A percentile compares a stretch with the other conserved stretches of the same genome.
Conservation (phyloP, 2,329 filamentous ascomycete genomes). For the Ascomycota sp. region DNA sequence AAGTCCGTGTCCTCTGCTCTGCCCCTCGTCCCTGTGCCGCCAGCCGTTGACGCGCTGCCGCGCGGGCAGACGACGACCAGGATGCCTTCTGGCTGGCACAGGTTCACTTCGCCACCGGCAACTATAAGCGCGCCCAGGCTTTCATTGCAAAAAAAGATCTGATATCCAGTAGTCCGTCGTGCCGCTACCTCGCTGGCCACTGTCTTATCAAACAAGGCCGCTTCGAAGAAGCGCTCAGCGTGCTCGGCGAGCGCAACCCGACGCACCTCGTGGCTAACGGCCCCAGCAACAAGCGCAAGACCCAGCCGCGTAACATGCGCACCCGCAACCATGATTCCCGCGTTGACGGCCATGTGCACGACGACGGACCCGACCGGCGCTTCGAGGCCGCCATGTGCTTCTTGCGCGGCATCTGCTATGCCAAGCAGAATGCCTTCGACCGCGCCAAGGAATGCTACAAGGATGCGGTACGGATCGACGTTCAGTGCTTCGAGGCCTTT, state of each 20-base stretch:
- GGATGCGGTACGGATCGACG: slow-evolving; percentile 86
- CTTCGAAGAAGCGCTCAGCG: slow-evolving; percentile 68
- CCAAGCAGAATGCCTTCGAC: slow-evolving; percentile 93
- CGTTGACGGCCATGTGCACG: slow-evolving; percentile 45
- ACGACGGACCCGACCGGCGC: slow-evolving; percentile 55
- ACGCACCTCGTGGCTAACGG: slow-evolving; percentile 56
- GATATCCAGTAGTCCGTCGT: slow-evolving; percentile 61
- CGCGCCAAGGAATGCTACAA: slow-evolving; percentile 97
- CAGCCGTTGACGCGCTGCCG: slow-evolving; percentile 1
- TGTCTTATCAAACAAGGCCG: slow-evolving; percentile 84
- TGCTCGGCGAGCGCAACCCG: slow-evolving; percentile 88
- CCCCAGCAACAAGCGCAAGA: slow-evolving; percentile 17
- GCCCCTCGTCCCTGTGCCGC: neutral
- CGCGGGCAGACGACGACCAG: slow-evolving; percentile 84
- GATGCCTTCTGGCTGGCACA: slow-evolving; percentile 98
- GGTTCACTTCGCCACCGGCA: slow-evolving; percentile 86
- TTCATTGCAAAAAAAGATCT: slow-evolving; percentile 74
- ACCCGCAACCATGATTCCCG: slow-evolving; percentile 13
- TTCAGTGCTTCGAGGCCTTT: slow-evolving; percentile 96
- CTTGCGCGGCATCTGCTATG: slow-evolving; percentile 78
- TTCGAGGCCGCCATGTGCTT: slow-evolving; percentile 98
- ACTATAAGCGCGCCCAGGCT: slow-evolving; percentile 78
- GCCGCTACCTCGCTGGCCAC: slow-evolving; percentile 80
- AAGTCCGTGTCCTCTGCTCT: slow-evolving; percentile 33
- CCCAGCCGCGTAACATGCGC: slow-evolving; percentile 13